Percentiles rank a stretch among this genome's conserved stretches.
These are phyloP conservation scores for Suzukiozyma palmioleophila DNA, from an alignment of 1,139 yeast genomes.

Conservation along the genomic window DNA sequence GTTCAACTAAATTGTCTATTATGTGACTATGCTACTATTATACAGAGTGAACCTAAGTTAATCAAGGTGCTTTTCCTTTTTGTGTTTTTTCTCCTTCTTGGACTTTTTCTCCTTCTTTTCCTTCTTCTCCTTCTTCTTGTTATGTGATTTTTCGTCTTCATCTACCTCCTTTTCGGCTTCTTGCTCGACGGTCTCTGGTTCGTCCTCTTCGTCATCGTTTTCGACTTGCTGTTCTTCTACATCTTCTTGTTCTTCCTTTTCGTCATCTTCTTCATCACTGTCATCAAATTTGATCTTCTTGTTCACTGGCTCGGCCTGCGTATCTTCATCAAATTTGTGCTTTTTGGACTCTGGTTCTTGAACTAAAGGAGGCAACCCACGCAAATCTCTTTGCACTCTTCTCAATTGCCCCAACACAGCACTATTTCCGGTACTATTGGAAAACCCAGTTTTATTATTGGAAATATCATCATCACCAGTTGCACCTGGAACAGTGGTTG, in stretches of 20 bases:
- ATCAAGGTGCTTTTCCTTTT: conserved; percentile 13
- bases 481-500: conserved; percentile 17
- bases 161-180: conserved; percentile 14
- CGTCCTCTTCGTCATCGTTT: conserved; percentile 10
- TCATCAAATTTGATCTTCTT: conserved; percentile 29
- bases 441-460: conserved; percentile 16
- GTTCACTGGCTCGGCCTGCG: conserved; percentile 13
- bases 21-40: neutral
- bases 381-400: conserved; percentile 65
- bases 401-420: conserved; percentile 54
- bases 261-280: conserved; percentile 13
- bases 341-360: conserved; percentile 25
- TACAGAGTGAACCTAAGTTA: neutral
- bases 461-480: conserved; percentile 6
- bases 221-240: conserved; percentile 17
- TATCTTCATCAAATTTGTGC: conserved; percentile 19
- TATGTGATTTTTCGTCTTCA: conserved; percentile 10
- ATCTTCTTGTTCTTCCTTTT: conserved; percentile 13
- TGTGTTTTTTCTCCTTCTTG: conserved; percentile 28
- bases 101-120: conserved; percentile 24
- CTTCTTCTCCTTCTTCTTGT: conserved; percentile 15
- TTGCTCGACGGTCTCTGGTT: conserved; percentile 16
- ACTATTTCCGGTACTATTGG: conserved; percentile 22
- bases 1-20: neutral
- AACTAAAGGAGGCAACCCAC: conserved; percentile 66